Percentiles rank a stretch among this genome's conserved stretches.
Evolutionary conservation across 2,329 filamentous ascomycete species (phyloP).

Genomic region (Cytospora chrysosperma): DNA sequence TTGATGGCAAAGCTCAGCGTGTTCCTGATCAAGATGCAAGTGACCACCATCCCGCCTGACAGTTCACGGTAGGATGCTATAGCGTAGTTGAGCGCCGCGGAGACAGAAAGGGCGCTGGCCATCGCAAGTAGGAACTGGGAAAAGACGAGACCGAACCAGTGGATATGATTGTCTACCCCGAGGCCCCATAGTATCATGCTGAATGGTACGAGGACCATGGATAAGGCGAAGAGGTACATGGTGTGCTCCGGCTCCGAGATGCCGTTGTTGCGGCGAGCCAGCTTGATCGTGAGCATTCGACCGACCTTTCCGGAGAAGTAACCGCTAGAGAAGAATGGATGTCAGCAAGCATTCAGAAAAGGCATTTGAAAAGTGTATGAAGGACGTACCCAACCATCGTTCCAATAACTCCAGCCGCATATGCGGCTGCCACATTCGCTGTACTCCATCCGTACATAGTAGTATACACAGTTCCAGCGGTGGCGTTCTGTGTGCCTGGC

Average conservation of each 20-base stretch:
- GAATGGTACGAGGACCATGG: conserved; percentile 26
- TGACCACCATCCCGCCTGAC: conserved; percentile 32
- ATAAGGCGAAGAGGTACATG: conserved; percentile 26
- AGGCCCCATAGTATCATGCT: conserved; percentile 27
- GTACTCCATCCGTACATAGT: conserved; percentile 33
- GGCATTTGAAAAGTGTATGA: conserved; percentile 19
- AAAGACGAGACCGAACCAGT: conserved; percentile 34
- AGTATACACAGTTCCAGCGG: conserved; percentile 34
- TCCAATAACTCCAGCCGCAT: conserved; percentile 29
- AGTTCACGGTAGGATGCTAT: conserved; percentile 35
- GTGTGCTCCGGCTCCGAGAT: conserved; percentile 29
- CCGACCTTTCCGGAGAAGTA: conserved; percentile 30
- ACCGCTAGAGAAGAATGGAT: conserved; percentile 28
- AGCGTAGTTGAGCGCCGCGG: conserved; percentile 32
- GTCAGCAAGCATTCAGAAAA: neutral
- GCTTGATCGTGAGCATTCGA: conserved; percentile 24
- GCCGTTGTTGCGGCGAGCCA: conserved; percentile 28
- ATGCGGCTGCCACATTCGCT: conserved; percentile 31
- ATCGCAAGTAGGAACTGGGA: conserved; percentile 32
- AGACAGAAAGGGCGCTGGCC: conserved; percentile 31
- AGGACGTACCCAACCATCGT: conserved; percentile 17
- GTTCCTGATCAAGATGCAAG: conserved; percentile 37
- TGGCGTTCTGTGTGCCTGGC: conserved; percentile 34
- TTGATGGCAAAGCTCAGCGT: conserved; percentile 41
- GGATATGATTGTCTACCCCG: conserved; percentile 31